A percentile compares a stretch with the other conserved stretches of the same genome.
Conservation (phyloP, 169 alveolate species). For the Plasmodium cynomolgi region DNA sequence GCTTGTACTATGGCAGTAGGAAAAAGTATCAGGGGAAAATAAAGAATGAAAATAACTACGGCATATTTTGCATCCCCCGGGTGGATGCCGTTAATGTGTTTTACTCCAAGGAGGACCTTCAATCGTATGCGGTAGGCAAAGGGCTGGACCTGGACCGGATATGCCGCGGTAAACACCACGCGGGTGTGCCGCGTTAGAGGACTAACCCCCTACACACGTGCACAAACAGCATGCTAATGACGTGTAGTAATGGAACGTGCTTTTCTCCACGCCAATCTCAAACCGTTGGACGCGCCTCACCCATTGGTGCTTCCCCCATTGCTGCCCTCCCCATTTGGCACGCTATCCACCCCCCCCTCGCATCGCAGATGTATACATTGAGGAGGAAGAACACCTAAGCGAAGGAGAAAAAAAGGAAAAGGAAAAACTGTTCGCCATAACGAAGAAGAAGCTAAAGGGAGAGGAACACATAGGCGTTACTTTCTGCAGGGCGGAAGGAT, state of each 20-base stretch:
- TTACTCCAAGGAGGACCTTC: background rate
- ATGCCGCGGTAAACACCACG: background rate
- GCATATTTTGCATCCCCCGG: background rate
- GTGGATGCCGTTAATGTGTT: conserved; percentile 3
- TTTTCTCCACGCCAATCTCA: background rate
- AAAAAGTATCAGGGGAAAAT: conserved; percentile 31
- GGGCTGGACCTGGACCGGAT: background rate
- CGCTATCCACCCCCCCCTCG: background rate
- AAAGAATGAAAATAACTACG: conserved; percentile 62
- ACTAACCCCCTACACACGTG: background rate
- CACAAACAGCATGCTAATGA: background rate
- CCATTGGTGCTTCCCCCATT: background rate
- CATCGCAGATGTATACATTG: conserved; percentile 12
- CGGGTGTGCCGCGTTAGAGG: background rate
- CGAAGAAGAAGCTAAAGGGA: conserved; percentile 17
- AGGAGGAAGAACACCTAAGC: background rate
- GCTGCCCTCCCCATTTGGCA: background rate
- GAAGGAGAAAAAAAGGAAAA: conserved; percentile 48
- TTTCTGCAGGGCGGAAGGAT: background rate
- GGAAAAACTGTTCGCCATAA: conserved; percentile 12
- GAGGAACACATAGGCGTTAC: conserved; percentile 18
- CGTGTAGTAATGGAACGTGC: background rate
- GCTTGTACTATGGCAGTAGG: conserved; percentile 41
- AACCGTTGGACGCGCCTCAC: background rate
- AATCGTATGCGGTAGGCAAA: background rate